phyloP scores from a whole-genome alignment of 2,329 filamentous ascomycete species.

The Ophiosphaerella korrae region DNA sequence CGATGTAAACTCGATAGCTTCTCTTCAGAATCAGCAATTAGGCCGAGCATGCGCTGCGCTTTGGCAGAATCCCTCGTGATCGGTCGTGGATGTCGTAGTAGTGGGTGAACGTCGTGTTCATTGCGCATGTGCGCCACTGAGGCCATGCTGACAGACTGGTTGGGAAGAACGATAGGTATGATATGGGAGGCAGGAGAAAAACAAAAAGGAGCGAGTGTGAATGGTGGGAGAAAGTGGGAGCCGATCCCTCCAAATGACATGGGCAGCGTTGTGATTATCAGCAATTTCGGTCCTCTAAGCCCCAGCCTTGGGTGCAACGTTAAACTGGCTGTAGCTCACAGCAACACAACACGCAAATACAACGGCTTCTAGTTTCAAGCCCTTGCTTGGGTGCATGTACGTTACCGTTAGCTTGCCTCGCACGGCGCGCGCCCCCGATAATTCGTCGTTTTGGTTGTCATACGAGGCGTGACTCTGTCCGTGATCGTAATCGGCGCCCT shows the following conservation, averaged over 20 bases:
- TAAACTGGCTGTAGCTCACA: slow-evolving; percentile 19
- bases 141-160: slow-evolving; percentile 16
- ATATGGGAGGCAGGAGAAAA: slow-evolving; percentile 4
- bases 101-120: slow-evolving; percentile 28
- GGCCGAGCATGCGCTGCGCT: slow-evolving; percentile 32
- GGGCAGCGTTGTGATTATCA: slow-evolving; percentile 30
- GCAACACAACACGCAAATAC: slow-evolving; percentile 16
- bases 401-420: slow-evolving; percentile 24
- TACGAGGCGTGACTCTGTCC: slow-evolving; percentile 16
- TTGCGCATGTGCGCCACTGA: slow-evolving; percentile 26
- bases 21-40: slow-evolving; percentile 31
- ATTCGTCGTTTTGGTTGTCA: slow-evolving; percentile 26
- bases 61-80: slow-evolving; percentile 33
- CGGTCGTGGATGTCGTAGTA: slow-evolving; percentile 30
- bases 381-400: slow-evolving; percentile 24
- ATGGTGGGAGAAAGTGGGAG: slow-evolving; percentile 12
- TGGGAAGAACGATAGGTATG: neutral
- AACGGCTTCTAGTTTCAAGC: slow-evolving; percentile 26
- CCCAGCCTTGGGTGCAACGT: slow-evolving; percentile 23
- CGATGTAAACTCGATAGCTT: slow-evolving; percentile 20
- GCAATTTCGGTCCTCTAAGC: slow-evolving; percentile 20
- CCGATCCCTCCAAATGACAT: slow-evolving; percentile 18
- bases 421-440: slow-evolving; percentile 29
- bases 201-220: slow-evolving; percentile 17
- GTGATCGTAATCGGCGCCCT: slow-evolving; percentile 6